Evolutionary conservation across 345 rosid genomes (phyloP), one percentile per base, ranked within the genome.

Genomic region (Bruguiera parviflora): DNA sequence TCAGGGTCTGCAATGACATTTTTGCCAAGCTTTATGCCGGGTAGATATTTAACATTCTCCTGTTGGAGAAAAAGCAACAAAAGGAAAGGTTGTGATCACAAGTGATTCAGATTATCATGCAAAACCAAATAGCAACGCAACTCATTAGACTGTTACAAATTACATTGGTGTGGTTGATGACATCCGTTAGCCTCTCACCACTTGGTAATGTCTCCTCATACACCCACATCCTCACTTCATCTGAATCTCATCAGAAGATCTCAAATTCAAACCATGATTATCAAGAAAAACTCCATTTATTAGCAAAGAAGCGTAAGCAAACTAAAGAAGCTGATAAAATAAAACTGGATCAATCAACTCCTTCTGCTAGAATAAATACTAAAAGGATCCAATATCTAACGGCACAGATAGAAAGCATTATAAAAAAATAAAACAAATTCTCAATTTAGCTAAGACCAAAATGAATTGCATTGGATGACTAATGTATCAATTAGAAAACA

Each of bases 201-300:
- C 82, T 85, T 15, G 88, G 94, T 70, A 95, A 78, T 62, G 76
- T 82, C 84, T 95, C 97, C 85, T 95, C 94, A 71, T 77, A 95
- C 53, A 95, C 99, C 99, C 97, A 92, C 96, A 95, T 95, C 81
- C 89, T 87, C 75, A 92, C 96, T 86, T 92, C 96, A 90, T 92
- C 99, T 95, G 92, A 72, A 73, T 46, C 80, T 58, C 60, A 67
- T 52, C 21, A 20, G 31, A 64, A 52, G 64, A 39, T 15, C 9
- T 8, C 19, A 70, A 20, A 55, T 55, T 55, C 66, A 71, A 64
- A 21, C 22, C 27, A 43, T 27, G 20, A 4, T 65, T 59, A 28
- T 20, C 43, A 39, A 46, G 29, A n/a, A 31, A 73, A 66, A n/a
- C 7, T 60, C n/a, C 61, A 63, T 67, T 53, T 20, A 47, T 31